phyloP scores from a whole-genome alignment of 352 stramenopile genomes.

The Globisporangium rhizosaccharum region DNA sequence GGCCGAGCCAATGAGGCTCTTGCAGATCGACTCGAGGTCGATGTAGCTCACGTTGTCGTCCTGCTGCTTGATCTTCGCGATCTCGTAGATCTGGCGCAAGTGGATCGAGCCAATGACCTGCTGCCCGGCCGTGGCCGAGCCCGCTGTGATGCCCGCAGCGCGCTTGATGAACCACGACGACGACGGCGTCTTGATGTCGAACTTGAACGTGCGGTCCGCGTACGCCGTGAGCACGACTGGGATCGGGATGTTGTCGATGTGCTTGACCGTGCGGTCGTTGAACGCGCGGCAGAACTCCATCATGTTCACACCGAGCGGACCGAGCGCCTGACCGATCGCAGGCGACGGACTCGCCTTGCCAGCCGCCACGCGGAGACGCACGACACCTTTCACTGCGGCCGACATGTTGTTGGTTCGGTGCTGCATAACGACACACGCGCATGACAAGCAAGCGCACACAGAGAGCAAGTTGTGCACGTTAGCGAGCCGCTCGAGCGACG shows the following conservation, averaged over 20 bases:
- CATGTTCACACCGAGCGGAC: conserved; percentile 99
- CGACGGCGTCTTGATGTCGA: conserved; percentile 93
- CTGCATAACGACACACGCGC: neutral
- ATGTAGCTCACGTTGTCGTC: conserved; percentile 93
- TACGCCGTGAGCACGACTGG: conserved; percentile 92
- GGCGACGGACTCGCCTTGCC: conserved; percentile 84
- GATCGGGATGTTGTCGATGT: conserved; percentile 91
- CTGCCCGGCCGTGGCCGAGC: conserved; percentile 71
- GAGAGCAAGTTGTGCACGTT: neutral
- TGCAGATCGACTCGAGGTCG: conserved; percentile 88
- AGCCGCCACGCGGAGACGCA: conserved; percentile 80
- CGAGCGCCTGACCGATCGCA: conserved; percentile 89
- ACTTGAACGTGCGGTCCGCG: conserved; percentile 95
- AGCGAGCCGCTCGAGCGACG: neutral
- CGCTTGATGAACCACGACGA: conserved; percentile 93
- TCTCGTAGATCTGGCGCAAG: conserved; percentile 97
- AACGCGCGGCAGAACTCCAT: conserved; percentile 99
- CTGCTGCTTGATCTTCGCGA: conserved; percentile 96
- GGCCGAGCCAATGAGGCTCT: conserved; percentile 90
- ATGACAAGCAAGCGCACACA: conserved; percentile 10
- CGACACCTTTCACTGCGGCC: conserved; percentile 62
- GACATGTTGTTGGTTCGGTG: conserved; percentile 7
- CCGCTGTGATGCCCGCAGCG: conserved; percentile 81
- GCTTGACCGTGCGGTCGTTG: conserved; percentile 93
- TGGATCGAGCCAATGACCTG: conserved; percentile 81